A percentile compares a stretch with the other conserved stretches of the same genome.
These are phyloP conservation scores for Manihot esculenta DNA, from an alignment of 441 rosid species.

Conservation along the genomic window DNA sequence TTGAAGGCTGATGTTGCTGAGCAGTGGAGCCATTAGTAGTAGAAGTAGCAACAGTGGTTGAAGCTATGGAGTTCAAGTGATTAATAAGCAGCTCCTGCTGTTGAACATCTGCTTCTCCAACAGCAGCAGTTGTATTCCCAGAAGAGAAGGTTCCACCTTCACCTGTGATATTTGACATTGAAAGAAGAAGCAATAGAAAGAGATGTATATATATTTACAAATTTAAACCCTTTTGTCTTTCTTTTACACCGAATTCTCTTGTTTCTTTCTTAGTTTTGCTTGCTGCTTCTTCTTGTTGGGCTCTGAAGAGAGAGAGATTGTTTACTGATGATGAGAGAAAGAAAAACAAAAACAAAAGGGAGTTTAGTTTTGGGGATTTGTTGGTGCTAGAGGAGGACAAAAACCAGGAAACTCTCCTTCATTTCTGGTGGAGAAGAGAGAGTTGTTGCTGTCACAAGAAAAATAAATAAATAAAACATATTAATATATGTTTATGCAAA, in stretches of 20 bases:
- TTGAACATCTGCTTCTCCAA: slow-evolving; percentile 24
- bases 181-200: slow-evolving; percentile 5
- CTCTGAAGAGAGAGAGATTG: slow-evolving; percentile 11
- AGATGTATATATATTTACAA: background rate
- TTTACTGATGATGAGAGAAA: background rate
- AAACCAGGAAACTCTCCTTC: slow-evolving; percentile 41
- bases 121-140: slow-evolving; percentile 13
- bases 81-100: slow-evolving; percentile 2
- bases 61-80: slow-evolving; percentile 25
- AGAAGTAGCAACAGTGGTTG: slow-evolving; percentile 17
- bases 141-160: slow-evolving; percentile 45
- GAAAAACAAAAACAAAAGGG: slow-evolving; percentile 16
- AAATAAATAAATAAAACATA: slow-evolving; percentile 2
- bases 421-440: slow-evolving; percentile 28
- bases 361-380: slow-evolving; percentile 28
- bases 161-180: slow-evolving; percentile 52
- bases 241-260: slow-evolving; percentile 31
- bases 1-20: slow-evolving; percentile 27
- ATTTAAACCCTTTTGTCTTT: background rate
- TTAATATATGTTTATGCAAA: background rate
- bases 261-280: slow-evolving; percentile 25
- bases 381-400: slow-evolving; percentile 36
- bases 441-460: background rate
- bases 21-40: slow-evolving; percentile 34
- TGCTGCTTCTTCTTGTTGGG: slow-evolving; percentile 20